Conservation (phyloP, 805 yeast species). For the Cyberlindnera samutprakarnensis region DNA sequence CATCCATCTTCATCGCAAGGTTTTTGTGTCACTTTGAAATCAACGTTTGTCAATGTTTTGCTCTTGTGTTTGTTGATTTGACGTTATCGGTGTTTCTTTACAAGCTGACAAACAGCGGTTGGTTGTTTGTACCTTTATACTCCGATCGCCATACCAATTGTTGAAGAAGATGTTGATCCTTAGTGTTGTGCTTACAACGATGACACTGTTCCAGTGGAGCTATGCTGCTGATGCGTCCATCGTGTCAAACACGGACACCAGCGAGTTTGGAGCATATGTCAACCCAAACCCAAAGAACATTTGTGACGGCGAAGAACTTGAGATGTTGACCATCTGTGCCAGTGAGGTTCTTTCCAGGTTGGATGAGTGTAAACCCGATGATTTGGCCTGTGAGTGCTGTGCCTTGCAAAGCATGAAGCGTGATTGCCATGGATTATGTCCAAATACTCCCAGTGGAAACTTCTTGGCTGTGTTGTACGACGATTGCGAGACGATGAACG, state of each 20-base stretch:
- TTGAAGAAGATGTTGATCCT: constrained; percentile 9
- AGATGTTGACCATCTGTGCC: constrained; percentile 36
- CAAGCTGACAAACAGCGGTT: too few species aligned
- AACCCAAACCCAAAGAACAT: constrained; percentile 40
- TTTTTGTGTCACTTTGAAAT: too few species aligned
- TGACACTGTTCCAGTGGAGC: constrained; percentile 1
- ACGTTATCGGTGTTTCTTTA: too few species aligned
- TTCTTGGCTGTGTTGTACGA: constrained; percentile 36
- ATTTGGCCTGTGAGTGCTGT: constrained; percentile 50
- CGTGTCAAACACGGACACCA: constrained; percentile 14
- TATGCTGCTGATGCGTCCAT: constrained; percentile 7
- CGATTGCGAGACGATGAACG: constrained; percentile 40
- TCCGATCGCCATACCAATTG: neutral
- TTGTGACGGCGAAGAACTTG: constrained; percentile 38
- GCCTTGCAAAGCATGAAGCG: constrained; percentile 41
- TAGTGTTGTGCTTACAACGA: constrained; percentile 1
- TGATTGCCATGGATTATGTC: constrained; percentile 41
- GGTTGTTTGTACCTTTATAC: neutral
- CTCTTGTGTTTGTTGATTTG: neutral
- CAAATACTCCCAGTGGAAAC: constrained; percentile 37
- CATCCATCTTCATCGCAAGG: too few species aligned
- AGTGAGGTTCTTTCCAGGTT: constrained; percentile 37
- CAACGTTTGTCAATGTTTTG: too few species aligned
- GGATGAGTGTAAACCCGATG: constrained; percentile 45
- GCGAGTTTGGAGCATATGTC: constrained; percentile 35